A percentile compares a stretch with the other conserved stretches of the same genome.
Evolutionary conservation across 371 early-diverging fungal genomes (phyloP).

Genomic region (Rhizopus sp.): DNA sequence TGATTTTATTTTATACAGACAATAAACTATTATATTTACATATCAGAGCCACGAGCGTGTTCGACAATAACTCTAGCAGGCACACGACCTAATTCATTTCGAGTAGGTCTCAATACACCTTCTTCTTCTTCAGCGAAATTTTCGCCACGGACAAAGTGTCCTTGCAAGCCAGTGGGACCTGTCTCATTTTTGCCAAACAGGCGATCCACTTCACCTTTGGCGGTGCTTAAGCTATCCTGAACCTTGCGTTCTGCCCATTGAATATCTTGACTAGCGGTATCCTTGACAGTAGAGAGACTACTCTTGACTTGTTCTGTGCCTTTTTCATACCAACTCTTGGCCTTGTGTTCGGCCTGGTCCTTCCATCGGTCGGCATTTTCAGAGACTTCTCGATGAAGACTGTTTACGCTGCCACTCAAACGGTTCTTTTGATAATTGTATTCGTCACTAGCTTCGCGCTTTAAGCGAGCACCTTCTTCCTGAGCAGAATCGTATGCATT

Average conservation of each 20-base stretch:
- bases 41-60: conserved; percentile 18
- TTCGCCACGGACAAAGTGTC: conserved; percentile 27
- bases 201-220: conserved; percentile 21
- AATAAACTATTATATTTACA: conserved; percentile 14
- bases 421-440: conserved; percentile 9
- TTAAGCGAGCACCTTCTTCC: conserved; percentile 6
- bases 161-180: conserved; percentile 6
- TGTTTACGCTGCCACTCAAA: conserved; percentile 1
- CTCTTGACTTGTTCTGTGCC: conserved; percentile 20
- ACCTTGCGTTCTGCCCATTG: conserved; percentile 23
- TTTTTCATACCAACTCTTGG: conserved; percentile 19
- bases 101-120: conserved; percentile 27
- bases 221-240: conserved; percentile 10
- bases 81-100: conserved; percentile 10
- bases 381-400: conserved; percentile 4
- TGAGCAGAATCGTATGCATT: conserved; percentile 13
- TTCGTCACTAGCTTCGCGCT: conserved; percentile 8
- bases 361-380: conserved; percentile 16
- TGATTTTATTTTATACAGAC: conserved; percentile 5
- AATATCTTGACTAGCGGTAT: conserved; percentile 14
- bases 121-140: conserved; percentile 36
- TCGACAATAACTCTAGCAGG: conserved; percentile 30
- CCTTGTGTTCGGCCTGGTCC: conserved; percentile 13
- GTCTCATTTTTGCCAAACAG: conserved; percentile 5
- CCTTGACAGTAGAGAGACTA: conserved; percentile 7